Evolutionary conservation across 2,329 filamentous ascomycete genomes (phyloP).

Genomic region (Cordyceps pruinosa): DNA sequence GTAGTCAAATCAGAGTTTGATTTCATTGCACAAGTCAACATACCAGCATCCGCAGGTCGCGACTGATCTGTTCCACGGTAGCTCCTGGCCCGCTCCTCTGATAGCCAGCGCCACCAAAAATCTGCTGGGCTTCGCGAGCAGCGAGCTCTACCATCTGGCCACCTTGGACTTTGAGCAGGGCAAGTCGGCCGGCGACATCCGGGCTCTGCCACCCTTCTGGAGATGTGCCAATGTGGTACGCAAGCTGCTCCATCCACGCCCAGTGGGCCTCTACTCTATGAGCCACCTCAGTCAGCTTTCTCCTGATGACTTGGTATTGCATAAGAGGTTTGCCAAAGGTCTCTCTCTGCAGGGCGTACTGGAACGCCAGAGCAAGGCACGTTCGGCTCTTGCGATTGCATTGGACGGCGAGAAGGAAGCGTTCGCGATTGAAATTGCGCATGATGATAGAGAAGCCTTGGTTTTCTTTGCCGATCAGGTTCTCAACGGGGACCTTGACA

Average conservation of each 20-base stretch:
- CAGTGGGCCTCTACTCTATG: constrained; percentile 54
- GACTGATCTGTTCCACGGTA: constrained; percentile 45
- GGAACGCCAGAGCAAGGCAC: constrained; percentile 46
- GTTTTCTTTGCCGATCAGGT: constrained; percentile 48
- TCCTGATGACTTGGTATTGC: constrained; percentile 50
- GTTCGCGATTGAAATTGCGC: constrained; percentile 53
- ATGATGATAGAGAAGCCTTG: constrained; percentile 52
- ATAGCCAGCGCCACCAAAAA: constrained; percentile 47
- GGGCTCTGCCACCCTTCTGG: constrained; percentile 23
- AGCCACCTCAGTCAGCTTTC: constrained; percentile 53
- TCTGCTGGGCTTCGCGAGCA: constrained; percentile 46
- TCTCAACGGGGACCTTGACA: constrained; percentile 45
- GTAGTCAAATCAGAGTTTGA: not conserved
- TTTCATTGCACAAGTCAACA: not conserved
- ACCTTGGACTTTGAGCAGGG: constrained; percentile 40
- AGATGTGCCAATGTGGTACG: constrained; percentile 40
- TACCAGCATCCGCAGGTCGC: constrained; percentile 38
- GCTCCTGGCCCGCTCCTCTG: constrained; percentile 41
- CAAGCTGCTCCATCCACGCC: constrained; percentile 56
- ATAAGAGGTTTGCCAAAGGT: constrained; percentile 55
- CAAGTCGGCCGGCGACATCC: constrained; percentile 26
- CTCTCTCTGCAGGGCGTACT: constrained; percentile 43
- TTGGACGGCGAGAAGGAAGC: constrained; percentile 49
- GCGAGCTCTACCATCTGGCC: constrained; percentile 43
- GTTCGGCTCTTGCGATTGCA: constrained; percentile 52